phyloP scores from a whole-genome alignment of 148 eudicot genomes.

The Diospyros kaki region DNA sequence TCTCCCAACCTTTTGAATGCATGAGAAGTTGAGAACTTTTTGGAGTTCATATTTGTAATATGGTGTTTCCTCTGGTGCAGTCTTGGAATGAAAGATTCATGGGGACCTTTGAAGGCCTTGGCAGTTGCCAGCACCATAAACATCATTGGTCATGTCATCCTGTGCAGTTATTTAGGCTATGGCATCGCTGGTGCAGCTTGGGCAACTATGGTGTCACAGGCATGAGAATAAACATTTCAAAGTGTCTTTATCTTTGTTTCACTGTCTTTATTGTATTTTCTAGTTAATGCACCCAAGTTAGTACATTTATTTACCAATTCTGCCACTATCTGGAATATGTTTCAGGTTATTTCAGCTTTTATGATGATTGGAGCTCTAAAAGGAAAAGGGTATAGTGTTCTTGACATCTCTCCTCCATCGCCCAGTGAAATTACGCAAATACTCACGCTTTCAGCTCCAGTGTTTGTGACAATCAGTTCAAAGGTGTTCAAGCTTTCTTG shows the following conservation, averaged over 20 bases:
- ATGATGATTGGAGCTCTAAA: slow-evolving; percentile 80
- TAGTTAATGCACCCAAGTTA: neutral
- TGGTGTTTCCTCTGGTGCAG: slow-evolving; percentile 33
- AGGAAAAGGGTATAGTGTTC: slow-evolving; percentile 80
- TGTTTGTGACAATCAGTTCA: slow-evolving; percentile 76
- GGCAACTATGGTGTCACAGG: slow-evolving; percentile 94
- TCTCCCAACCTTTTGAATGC: no score
- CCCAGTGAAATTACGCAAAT: slow-evolving; percentile 57
- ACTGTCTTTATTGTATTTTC: neutral
- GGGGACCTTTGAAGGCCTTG: slow-evolving; percentile 98
- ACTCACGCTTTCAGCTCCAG: slow-evolving; percentile 77
- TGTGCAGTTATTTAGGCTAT: slow-evolving; percentile 64
- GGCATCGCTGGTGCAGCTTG: slow-evolving; percentile 99
- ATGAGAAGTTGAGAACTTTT: no score
- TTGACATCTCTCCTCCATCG: slow-evolving; percentile 55
- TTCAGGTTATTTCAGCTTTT: slow-evolving; percentile 79
- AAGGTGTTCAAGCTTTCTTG: slow-evolving; percentile 50
- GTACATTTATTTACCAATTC: neutral
- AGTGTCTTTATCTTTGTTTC: no score
- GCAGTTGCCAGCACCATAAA: slow-evolving; percentile 78
- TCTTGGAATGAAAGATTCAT: slow-evolving; percentile 97
- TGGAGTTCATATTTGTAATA: neutral
- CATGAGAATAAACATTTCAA: slow-evolving; percentile 14
- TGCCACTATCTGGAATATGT: no score
- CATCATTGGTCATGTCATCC: slow-evolving; percentile 67